A percentile compares a stretch with the other conserved stretches of the same genome.
phyloP scores from a whole-genome alignment of 208 protist genomes.

The Wallacemonas sp. region DNA sequence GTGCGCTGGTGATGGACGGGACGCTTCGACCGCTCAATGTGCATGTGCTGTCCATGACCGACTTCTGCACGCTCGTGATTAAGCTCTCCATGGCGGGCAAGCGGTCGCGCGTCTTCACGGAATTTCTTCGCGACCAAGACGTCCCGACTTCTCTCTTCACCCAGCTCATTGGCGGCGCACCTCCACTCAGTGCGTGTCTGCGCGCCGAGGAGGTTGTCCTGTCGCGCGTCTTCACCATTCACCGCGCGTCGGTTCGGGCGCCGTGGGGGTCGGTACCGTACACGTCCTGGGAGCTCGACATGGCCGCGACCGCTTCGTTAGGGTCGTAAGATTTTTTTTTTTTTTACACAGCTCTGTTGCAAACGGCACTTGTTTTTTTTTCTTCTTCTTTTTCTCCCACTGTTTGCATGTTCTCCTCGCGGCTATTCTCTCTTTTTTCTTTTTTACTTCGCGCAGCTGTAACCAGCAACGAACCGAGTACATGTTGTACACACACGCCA shows the following conservation, averaged over 20 bases:
- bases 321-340: background rate
- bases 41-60: slow-evolving; percentile 29
- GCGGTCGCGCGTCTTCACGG: slow-evolving; percentile 10
- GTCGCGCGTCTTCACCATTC: slow-evolving; percentile 11
- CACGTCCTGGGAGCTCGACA: slow-evolving; percentile 10
- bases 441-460: too few species aligned
- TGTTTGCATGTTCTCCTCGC: too few species aligned
- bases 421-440: too few species aligned
- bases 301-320: slow-evolving; percentile 1
- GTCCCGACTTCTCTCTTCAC: background rate
- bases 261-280: background rate
- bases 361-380: too few species aligned
- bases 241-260: background rate
- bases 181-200: background rate
- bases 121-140: background rate
- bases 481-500: too few species aligned
- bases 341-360: background rate
- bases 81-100: slow-evolving; percentile 16
- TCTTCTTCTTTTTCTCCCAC: too few species aligned
- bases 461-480: too few species aligned
- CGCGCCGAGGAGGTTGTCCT: slow-evolving; percentile 12
- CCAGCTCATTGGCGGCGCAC: background rate
- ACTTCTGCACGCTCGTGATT: slow-evolving; percentile 31
- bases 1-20: background rate
- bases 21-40: slow-evolving; percentile 18